Evolutionary conservation across 1,284 basidiomycete genomes (phyloP), one percentile per base, ranked within the genome.

Genomic region (Inonotus hispidus): DNA sequence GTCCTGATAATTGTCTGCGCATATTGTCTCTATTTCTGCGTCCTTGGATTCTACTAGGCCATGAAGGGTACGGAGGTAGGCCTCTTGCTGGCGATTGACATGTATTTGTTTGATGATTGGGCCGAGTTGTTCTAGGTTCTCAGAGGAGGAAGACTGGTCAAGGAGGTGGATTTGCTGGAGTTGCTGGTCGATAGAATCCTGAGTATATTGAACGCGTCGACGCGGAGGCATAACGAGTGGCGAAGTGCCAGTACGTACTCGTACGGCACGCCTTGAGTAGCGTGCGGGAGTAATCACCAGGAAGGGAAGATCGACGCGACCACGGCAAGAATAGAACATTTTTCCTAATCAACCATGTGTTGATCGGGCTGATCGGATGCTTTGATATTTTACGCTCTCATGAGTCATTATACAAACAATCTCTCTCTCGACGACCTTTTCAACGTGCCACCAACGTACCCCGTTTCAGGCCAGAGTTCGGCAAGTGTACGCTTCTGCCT

Each of bases 1-100:
- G 73, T 99, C 97, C 77, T 96, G 93, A 72, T 99, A 98, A 73
- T 98, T 98, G 67, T 91, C 89, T 62, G 89, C 85, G 75, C 97
- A 99, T 74, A 98, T 95, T 63, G 84, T 85, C 77, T 98, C 93
- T 70, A 99, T 99, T 74, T 99, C 95, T 61, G 83, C 81, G 71
- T 99, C 97, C 76, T 98, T 98, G 66, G 93, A 86, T 68, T 91
- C 85, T 55, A 98, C 91, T 68, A 98, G 92, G 19, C 79, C 80
- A 68, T 93, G 90, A 55, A 98, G 79, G 46, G 90, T 92, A 50
- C 90, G 84, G 38, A 99, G 82, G 73, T 95, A 99, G 13, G 87
- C 83, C 64, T 98, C 94, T 70, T 98, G 94, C 69, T 95, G 93
- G 53, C 90, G 81, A 65, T 88, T 92, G 67, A 88, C 83, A 76